Conservation (phyloP, 2,329 filamentous ascomycete species). For the Alternaria conjuncta region DNA sequence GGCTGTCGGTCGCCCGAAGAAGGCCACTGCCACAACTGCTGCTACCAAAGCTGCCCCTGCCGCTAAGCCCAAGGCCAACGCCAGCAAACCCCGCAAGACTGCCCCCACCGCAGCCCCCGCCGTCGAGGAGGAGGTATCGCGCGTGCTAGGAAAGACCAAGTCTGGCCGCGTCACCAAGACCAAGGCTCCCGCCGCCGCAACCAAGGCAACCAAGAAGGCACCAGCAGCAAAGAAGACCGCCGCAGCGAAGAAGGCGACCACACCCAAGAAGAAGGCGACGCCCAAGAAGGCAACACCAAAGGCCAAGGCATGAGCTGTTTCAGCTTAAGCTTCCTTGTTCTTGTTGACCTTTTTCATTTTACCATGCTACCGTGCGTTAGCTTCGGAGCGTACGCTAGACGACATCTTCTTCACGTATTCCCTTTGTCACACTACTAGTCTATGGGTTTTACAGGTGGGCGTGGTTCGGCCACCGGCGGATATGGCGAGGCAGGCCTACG, state of each 20-base stretch:
- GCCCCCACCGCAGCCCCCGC: conserved; percentile 63
- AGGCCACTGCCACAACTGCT: conserved; percentile 27
- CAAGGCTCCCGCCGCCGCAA: conserved; percentile 50
- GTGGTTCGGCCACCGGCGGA: conserved; percentile 4
- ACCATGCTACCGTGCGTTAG: conserved; percentile 13
- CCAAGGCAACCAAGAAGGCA: conserved; percentile 43
- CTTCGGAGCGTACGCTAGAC: conserved; percentile 12
- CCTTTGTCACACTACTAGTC: conserved; percentile 26
- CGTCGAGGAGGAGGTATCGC: conserved; percentile 69
- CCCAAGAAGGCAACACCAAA: conserved; percentile 56
- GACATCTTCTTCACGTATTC: conserved; percentile 15
- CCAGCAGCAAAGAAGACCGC: conserved; percentile 48
- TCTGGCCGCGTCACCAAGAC: conserved; percentile 83
- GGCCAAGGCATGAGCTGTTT: conserved; percentile 39
- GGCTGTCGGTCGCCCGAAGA: conserved; percentile 25
- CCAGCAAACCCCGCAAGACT: conserved; percentile 56
- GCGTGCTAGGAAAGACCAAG: conserved; percentile 81
- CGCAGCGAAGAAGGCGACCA: conserved; percentile 51
- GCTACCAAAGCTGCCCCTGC: conserved; percentile 38
- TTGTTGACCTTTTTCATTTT: conserved; percentile 37
- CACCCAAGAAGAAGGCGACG: conserved; percentile 57
- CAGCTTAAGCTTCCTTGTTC: conserved; percentile 23
- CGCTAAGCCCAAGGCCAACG: conserved; percentile 54
- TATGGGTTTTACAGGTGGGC: conserved; percentile 15
- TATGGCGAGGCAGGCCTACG: conserved; percentile 6